Evolutionary conservation across 139 green algal species (phyloP).

Genomic region (Spirogloea muscicola): DNA sequence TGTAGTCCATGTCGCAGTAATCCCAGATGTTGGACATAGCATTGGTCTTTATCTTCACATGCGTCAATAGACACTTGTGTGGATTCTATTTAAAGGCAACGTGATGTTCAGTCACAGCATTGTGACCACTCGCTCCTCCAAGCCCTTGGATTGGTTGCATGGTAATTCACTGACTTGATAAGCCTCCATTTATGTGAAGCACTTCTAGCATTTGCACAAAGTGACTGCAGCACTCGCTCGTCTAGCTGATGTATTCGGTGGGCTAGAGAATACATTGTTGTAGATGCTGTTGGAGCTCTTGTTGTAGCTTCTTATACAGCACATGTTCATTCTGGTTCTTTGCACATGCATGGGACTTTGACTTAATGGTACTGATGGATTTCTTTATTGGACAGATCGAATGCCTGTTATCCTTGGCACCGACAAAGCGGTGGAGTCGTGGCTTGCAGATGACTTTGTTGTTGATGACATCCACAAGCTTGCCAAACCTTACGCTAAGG

Average conservation of each 20-base stretch:
- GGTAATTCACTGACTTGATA: slow-evolving; percentile 13
- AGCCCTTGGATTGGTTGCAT: slow-evolving; percentile 42
- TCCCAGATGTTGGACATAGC: no score
- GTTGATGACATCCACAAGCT: neutral
- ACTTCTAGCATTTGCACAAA: no score
- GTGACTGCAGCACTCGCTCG: no score
- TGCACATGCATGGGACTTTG: slow-evolving; percentile 2
- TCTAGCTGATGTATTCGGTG: no score
- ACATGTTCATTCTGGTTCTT: neutral
- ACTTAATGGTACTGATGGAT: neutral
- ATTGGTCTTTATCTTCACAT: neutral
- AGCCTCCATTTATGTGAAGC: neutral
- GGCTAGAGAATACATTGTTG: no score
- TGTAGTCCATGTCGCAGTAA: neutral
- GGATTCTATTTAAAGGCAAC: neutral
- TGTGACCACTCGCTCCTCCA: slow-evolving; percentile 27
- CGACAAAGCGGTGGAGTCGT: neutral
- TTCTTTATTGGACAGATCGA: no score
- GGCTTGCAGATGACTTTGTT: slow-evolving; percentile 16
- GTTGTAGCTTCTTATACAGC: neutral
- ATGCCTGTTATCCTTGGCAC: slow-evolving; percentile 26
- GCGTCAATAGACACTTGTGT: neutral
- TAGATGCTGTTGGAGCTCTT: neutral
- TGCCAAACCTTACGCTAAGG: slow-evolving; percentile 7
- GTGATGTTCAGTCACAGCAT: slow-evolving; percentile 34